Evolutionary conservation across 2,329 filamentous ascomycete genomes (phyloP), one percentile per base, ranked within the genome.

Genomic region (Beauveria caledonica): DNA sequence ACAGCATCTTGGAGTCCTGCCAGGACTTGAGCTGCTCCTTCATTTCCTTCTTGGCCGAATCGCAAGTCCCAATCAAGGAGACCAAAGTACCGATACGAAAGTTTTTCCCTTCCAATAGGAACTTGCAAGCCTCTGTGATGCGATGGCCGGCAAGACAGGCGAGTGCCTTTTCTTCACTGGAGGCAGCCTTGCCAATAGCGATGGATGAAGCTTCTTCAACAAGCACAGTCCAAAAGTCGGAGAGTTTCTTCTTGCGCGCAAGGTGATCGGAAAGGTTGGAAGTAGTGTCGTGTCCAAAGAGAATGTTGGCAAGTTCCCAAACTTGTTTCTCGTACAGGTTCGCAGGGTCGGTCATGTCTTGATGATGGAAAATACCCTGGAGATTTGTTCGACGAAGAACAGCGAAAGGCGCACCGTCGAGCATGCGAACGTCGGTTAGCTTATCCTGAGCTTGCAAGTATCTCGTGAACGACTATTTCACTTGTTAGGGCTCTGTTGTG

Each of bases 61-160:
- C 78, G 68, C 89, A 88, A 15, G 84, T 84, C 39, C 90, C 91
- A 67, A 97, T 89, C 63, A 96, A 85, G 11, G 94, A 81, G 33
- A 97, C 79, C 45, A 97, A 78, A 1, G 90, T 92, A 5, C 90
- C 90, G n/a, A 97, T 82, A 56, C 89, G 89, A 64, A 90, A 88
- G 68, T 97, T 86, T 64, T 86, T 86, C 64, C 86, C 87, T 27
- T 88, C 85, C 7, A 93, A 73, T 6, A 99, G 81, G 61, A 86
- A 78, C 65, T 88, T 87, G 74, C 92, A 97, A 11, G 94, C 94
- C 62, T 96, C 90, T 6, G 86, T 80, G 53, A 96, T 77, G 50
- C 89, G 86, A 69, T 95, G 87, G 9, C 86, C 88, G 19, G 90
- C 89, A 8, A 99, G 80, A 64, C 88, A 84, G 21, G 88, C 84